Percentiles rank a stretch among this genome's conserved stretches.
phyloP scores from a whole-genome alignment of 768 basidiomycete genomes.

The Sistotremastrum suecicum region DNA sequence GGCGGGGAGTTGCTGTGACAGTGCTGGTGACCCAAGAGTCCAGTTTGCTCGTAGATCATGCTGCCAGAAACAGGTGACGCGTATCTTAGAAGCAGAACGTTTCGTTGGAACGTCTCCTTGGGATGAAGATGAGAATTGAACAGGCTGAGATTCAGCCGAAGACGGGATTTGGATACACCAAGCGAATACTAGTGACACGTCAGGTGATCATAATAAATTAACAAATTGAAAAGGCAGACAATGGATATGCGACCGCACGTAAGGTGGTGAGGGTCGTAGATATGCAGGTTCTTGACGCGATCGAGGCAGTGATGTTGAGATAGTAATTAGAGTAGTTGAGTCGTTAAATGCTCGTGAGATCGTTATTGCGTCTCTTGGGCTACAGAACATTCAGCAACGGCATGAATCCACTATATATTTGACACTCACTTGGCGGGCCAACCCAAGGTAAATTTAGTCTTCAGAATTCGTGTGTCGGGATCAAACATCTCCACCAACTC shows the following conservation, averaged over 20 bases:
- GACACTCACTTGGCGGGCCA: slow-evolving; percentile 88
- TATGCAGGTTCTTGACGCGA: slow-evolving; percentile 85
- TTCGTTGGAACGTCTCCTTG: slow-evolving; percentile 22
- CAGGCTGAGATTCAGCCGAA: slow-evolving; percentile 17
- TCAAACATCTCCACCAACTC: slow-evolving; percentile 79
- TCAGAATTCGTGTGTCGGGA: slow-evolving; percentile 68
- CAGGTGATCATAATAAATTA: no score
- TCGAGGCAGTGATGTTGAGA: slow-evolving; percentile 87
- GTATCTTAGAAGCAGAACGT: slow-evolving; percentile 30
- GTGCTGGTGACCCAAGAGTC: slow-evolving; percentile 54
- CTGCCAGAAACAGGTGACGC: slow-evolving; percentile 90
- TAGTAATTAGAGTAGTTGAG: slow-evolving; percentile 69
- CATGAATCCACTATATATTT: not conserved
- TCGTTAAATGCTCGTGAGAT: slow-evolving; percentile 81
- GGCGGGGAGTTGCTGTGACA: slow-evolving; percentile 73
- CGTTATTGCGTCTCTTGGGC: slow-evolving; percentile 87
- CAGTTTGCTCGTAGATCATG: slow-evolving; percentile 83
- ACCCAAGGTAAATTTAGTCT: slow-evolving; percentile 84
- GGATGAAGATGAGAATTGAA: slow-evolving; percentile 8
- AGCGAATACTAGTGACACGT: no score
- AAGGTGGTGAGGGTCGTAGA: slow-evolving; percentile 82
- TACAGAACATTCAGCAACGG: slow-evolving; percentile 15
- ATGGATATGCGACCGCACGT: slow-evolving; percentile 79
- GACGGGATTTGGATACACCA: slow-evolving; percentile 77
- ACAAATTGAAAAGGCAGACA: no score